These are phyloP conservation scores for Onygenales sp. DNA, from an alignment of 2,329 filamentous ascomycete genomes.

Conservation along the genomic window DNA sequence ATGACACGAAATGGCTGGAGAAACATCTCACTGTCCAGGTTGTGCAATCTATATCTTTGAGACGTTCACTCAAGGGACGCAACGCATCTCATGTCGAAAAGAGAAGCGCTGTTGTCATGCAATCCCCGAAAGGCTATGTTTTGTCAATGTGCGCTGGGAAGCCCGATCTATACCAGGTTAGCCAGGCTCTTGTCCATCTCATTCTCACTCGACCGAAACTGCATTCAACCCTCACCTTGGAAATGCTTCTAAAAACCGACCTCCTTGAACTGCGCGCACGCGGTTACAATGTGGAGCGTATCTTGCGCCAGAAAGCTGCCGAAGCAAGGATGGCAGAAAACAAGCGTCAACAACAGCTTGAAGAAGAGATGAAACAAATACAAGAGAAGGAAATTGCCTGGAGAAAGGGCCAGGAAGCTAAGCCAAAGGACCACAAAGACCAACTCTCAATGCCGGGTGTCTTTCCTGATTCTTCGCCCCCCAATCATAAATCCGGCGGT, in stretches of 20 bases:
- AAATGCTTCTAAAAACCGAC: constrained; percentile 80
- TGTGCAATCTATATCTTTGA: constrained; percentile 68
- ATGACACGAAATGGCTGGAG: constrained; percentile 84
- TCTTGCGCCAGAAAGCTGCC: constrained; percentile 75
- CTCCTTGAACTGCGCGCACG: constrained; percentile 72
- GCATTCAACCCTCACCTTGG: constrained; percentile 80
- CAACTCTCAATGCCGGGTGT: constrained; percentile 59
- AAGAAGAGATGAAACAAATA: constrained; percentile 61
- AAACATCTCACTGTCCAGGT: constrained; percentile 69
- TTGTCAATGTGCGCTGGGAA: constrained; percentile 67
- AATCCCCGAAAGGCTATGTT: constrained; percentile 48
- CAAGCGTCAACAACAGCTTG: constrained; percentile 60
- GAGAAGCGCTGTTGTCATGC: constrained; percentile 60
- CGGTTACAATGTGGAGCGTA: constrained; percentile 94
- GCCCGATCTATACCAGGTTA: constrained; percentile 85
- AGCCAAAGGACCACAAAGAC: constrained; percentile 16
- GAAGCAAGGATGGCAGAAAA: constrained; percentile 83
- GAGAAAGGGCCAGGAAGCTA: constrained; percentile 29
- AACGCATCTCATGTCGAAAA: constrained; percentile 63
- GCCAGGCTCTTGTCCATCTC: constrained; percentile 72
- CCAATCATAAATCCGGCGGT: neutral
- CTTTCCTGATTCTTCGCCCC: constrained; percentile 58
- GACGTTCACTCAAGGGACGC: constrained; percentile 64
- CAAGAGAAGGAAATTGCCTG: constrained; percentile 48
- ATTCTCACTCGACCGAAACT: constrained; percentile 75